Percentiles rank a stretch among this genome's conserved stretches.
These are phyloP conservation scores for Zizania palustris DNA, from an alignment of 202 grass and related monocot species.

Conservation along the genomic window DNA sequence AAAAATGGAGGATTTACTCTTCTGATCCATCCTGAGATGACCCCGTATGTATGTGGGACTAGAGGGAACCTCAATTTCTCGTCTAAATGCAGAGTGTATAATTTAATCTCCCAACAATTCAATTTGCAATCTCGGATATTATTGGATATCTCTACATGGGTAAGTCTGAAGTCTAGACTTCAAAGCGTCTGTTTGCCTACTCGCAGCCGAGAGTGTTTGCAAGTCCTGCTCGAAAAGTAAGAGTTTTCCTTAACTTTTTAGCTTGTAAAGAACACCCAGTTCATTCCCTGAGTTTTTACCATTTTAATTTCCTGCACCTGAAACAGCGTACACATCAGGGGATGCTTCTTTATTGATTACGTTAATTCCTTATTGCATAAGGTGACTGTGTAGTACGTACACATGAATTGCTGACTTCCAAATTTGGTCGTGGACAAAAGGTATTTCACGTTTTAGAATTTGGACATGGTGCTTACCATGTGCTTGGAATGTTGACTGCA, in stretches of 20 bases:
- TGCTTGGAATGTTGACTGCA: slow-evolving; percentile 48
- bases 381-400: background rate
- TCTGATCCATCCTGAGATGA: no score
- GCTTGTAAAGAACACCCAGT: no score
- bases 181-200: background rate
- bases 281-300: slow-evolving; percentile 23
- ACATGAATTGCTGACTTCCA: slow-evolving; percentile 30
- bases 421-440: slow-evolving; percentile 30
- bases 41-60: no score
- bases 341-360: background rate
- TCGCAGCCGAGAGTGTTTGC: background rate
- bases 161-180: background rate
- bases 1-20: no score
- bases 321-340: background rate
- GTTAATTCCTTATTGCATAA: background rate
- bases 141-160: background rate
- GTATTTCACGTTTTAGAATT: slow-evolving; percentile 54
- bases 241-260: background rate
- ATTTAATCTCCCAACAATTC: no score
- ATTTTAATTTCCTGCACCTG: slow-evolving; percentile 8
- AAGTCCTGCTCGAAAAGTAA: background rate
- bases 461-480: slow-evolving; percentile 29
- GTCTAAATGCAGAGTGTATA: no score
- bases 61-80: no score
- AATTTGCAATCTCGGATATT: no score